phyloP scores from a whole-genome alignment of 805 yeast genomes.

The Sugiyamaella valdiviana region DNA sequence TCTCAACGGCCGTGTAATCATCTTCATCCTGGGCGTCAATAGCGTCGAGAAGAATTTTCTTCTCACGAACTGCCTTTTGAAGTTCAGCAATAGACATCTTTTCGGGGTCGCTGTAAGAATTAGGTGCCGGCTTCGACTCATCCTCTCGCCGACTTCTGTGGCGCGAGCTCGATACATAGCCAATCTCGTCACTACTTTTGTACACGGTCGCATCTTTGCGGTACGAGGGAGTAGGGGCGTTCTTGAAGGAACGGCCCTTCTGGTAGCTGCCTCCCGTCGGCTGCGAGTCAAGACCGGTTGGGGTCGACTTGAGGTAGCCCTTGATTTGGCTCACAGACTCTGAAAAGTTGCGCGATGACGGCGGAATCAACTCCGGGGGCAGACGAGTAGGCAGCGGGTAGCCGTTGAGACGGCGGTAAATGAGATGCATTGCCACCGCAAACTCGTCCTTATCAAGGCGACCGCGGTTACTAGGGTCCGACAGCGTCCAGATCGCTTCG shows the following conservation, averaged over 20 bases:
- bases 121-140: constrained; percentile 2
- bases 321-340: constrained; percentile 68
- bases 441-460: constrained; percentile 83
- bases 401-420: constrained; percentile 85
- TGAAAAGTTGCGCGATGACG: constrained; percentile 68
- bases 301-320: constrained; percentile 45
- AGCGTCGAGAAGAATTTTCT: constrained; percentile 63
- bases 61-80: constrained; percentile 62
- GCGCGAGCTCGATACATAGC: constrained; percentile 57
- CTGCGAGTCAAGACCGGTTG: constrained; percentile 23
- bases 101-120: constrained; percentile 9
- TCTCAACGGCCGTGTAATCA: constrained; percentile 33
- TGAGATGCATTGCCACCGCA: constrained; percentile 95
- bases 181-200: constrained; percentile 61
- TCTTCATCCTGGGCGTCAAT: constrained; percentile 54
- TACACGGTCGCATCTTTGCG: constrained; percentile 49
- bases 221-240: constrained; percentile 29
- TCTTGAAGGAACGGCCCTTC: constrained; percentile 30
- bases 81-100: constrained; percentile 44
- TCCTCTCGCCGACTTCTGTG: constrained; percentile 38
- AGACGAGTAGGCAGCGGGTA: constrained; percentile 72
- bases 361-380: constrained; percentile 88
- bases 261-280: constrained; percentile 28
- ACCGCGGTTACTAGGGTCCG: constrained; percentile 79
- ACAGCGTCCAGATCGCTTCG: constrained; percentile 85